phyloP scores from a whole-genome alignment of 495 filamentous ascomycete species.

The Podospora sp. region DNA sequence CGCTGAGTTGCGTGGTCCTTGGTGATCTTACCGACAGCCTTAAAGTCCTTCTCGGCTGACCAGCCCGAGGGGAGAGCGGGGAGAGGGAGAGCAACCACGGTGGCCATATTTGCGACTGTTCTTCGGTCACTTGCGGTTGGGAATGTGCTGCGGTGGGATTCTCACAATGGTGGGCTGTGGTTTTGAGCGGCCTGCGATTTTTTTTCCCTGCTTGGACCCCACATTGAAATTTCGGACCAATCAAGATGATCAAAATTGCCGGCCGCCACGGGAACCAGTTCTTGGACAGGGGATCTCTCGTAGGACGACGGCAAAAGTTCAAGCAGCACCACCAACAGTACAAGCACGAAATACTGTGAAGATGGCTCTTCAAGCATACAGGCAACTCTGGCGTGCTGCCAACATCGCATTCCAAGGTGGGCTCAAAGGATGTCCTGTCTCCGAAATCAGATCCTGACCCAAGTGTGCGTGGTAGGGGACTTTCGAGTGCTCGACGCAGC shows the following conservation, averaged over 20 bases:
- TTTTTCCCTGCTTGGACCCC: neutral
- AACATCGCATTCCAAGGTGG: conserved; percentile 82
- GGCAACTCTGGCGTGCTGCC: conserved; percentile 79
- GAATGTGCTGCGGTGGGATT: neutral
- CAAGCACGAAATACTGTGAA: neutral
- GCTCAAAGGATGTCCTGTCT: neutral
- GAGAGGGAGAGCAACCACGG: conserved; percentile 55
- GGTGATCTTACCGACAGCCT: conserved; percentile 70
- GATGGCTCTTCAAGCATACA: conserved; percentile 73
- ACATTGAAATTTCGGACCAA: neutral
- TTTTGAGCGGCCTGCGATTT: conserved; percentile 21
- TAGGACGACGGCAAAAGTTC: neutral
- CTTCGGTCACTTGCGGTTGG: conserved; percentile 6
- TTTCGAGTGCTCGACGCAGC: conserved; percentile 65
- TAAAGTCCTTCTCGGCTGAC: conserved; percentile 89
- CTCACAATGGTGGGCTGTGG: conserved; percentile 27
- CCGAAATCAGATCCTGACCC: neutral
- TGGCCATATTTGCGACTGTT: conserved; percentile 41
- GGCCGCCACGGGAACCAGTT: neutral
- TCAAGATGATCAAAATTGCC: neutral
- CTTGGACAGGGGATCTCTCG: neutral
- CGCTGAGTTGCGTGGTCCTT: conserved; percentile 66
- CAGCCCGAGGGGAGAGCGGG: conserved; percentile 80
- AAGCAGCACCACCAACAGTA: neutral
- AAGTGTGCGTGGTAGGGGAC: conserved; percentile 60